A percentile compares a stretch with the other conserved stretches of the same genome.
Conservation (phyloP, 352 stramenopile species). For the Globisporangium recalcitrans region DNA sequence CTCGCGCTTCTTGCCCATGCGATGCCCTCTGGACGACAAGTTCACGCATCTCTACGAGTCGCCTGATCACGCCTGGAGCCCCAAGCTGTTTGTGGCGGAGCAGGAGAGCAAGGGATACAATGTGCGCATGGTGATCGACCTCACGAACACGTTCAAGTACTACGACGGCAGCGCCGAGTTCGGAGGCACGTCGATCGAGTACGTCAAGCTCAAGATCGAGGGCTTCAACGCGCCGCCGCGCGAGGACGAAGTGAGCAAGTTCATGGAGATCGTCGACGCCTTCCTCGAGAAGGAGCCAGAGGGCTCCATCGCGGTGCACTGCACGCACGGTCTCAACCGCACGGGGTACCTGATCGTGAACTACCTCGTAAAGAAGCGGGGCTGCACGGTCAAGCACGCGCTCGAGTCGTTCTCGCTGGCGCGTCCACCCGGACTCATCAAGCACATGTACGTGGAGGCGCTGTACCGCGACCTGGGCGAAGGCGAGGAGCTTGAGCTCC, state of each 20-base stretch:
- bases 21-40: constrained; percentile 67
- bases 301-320: constrained; percentile 66
- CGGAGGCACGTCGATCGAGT: constrained; percentile 38
- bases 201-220: constrained; percentile 77
- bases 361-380: constrained; percentile 60
- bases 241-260: constrained; percentile 43
- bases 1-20: constrained; percentile 61
- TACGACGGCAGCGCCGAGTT: constrained; percentile 63
- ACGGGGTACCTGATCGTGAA: constrained; percentile 73
- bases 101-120: constrained; percentile 32
- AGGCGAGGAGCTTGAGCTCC: constrained; percentile 38
- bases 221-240: constrained; percentile 55
- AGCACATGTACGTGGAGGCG: constrained; percentile 79
- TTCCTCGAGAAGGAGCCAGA: constrained; percentile 38
- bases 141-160: constrained; percentile 85
- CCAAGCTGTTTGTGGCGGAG: constrained; percentile 41
- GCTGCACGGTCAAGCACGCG: constrained; percentile 45
- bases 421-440: constrained; percentile 70
- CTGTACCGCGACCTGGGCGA: constrained; percentile 49
- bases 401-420: constrained; percentile 58
- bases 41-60: constrained; percentile 38
- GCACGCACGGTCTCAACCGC: constrained; percentile 74
- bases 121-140: constrained; percentile 69
- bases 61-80: constrained; percentile 49
- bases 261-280: constrained; percentile 58